These are phyloP conservation scores for Globisporangium iwayamae DNA, from an alignment of 352 stramenopile genomes.

Conservation along the genomic window DNA sequence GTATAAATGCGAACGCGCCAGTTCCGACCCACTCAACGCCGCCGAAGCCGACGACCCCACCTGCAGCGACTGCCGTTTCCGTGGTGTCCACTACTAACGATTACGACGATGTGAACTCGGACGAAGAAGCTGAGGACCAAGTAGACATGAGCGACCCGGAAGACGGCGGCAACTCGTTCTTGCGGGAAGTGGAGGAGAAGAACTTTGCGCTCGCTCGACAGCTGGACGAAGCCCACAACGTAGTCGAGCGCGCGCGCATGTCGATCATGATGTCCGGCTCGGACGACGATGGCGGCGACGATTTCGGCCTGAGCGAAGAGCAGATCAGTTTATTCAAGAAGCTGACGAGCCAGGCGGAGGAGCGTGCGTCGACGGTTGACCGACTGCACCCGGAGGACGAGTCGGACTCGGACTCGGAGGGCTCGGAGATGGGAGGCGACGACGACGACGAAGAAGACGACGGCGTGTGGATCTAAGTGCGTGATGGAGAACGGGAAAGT, in stretches of 20 bases:
- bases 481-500: not conserved
- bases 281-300: conserved; percentile 60
- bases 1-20: conserved; percentile 13
- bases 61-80: conserved; percentile 23
- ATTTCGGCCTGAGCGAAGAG: conserved; percentile 64
- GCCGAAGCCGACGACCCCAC: conserved; percentile 29
- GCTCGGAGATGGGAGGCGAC: conserved; percentile 36
- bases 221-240: conserved; percentile 77
- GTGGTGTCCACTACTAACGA: conserved; percentile 35
- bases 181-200: conserved; percentile 77
- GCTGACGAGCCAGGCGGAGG: conserved; percentile 82
- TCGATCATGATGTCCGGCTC: conserved; percentile 84
- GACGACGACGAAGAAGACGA: conserved; percentile 63
- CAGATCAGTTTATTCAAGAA: conserved; percentile 92
- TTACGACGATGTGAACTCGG: conserved; percentile 76
- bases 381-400: conserved; percentile 72
- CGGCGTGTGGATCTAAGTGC: conserved; percentile 86
- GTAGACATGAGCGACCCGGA: conserved; percentile 69
- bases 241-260: conserved; percentile 81
- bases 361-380: conserved; percentile 85
- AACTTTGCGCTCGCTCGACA: conserved; percentile 84
- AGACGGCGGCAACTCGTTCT: conserved; percentile 28
- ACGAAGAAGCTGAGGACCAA: conserved; percentile 79
- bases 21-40: conserved; percentile 19
- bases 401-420: conserved; percentile 74